Percentiles rank a stretch among this genome's conserved stretches.
phyloP scores from a whole-genome alignment of 306 rosid genomes.

The Vicia sativa region DNA sequence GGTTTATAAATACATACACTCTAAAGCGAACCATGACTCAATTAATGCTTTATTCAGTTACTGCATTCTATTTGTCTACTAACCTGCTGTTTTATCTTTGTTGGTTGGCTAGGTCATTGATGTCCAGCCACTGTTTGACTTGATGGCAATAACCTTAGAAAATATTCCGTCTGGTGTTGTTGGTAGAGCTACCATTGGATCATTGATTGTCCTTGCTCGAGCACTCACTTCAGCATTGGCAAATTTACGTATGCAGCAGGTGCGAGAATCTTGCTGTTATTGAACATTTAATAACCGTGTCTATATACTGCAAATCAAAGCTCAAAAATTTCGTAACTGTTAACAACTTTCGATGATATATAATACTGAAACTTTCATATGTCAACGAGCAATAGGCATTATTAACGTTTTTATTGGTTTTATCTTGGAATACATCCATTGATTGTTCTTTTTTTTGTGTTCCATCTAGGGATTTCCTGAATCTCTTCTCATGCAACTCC shows the following conservation, averaged over 20 bases:
- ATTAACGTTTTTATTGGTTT: not conserved
- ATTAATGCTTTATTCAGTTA: not conserved
- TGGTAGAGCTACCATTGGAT: constrained; percentile 81
- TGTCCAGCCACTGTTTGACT: constrained; percentile 72
- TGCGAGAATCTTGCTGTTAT: constrained; percentile 35
- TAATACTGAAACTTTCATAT: not conserved
- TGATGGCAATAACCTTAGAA: constrained; percentile 88
- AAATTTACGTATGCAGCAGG: constrained; percentile 68
- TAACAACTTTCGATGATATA: not conserved
- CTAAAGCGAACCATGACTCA: not conserved
- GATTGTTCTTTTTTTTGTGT: constrained; percentile 13
- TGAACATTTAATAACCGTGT: not conserved
- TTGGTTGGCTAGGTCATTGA: constrained; percentile 63
- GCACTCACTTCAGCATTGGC: constrained; percentile 60
- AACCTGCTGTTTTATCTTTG: constrained; percentile 27
- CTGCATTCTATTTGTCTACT: constrained; percentile 30
- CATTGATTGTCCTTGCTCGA: constrained; percentile 76
- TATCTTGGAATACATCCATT: constrained; percentile 17
- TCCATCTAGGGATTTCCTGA: constrained; percentile 84
- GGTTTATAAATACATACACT: constrained; percentile 25
- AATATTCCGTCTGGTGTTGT: constrained; percentile 72
- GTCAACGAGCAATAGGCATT: too few relatives aligned
- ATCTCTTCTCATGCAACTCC: constrained; percentile 81
- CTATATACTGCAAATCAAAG: constrained; percentile 17
- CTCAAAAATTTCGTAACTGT: not conserved